These are phyloP conservation scores for Coriolopsis trogii DNA, from an alignment of 1,284 basidiomycete species.

Conservation along the genomic window DNA sequence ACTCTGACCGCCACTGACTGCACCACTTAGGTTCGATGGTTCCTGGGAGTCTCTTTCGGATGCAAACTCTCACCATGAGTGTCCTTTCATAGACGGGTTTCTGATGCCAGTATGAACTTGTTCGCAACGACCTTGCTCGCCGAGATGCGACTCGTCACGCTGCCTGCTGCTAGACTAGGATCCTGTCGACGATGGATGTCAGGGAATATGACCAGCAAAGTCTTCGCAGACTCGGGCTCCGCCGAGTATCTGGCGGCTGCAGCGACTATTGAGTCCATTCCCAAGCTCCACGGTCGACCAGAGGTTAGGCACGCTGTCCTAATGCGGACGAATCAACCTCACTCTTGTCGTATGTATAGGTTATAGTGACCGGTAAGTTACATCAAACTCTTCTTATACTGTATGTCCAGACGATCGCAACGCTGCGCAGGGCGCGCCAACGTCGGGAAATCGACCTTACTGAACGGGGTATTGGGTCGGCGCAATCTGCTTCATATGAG, in stretches of 20 bases:
- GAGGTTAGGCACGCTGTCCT: slow-evolving; percentile 41
- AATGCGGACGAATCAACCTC: background rate
- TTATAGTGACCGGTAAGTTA: slow-evolving; percentile 35
- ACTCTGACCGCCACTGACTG: background rate
- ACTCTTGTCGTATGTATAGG: slow-evolving; percentile 19
- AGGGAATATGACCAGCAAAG: slow-evolving; percentile 1
- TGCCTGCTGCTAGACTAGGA: too few relatives aligned
- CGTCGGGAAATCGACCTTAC: slow-evolving; percentile 72
- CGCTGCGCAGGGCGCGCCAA: slow-evolving; percentile 63
- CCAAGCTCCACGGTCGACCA: slow-evolving; percentile 47
- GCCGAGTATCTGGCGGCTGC: slow-evolving; percentile 53
- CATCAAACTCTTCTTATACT: background rate
- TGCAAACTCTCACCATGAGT: background rate
- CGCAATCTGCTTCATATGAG: slow-evolving; percentile 61
- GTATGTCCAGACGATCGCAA: too few relatives aligned
- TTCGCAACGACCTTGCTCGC: too few relatives aligned
- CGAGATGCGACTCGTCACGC: too few relatives aligned
- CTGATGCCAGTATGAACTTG: background rate
- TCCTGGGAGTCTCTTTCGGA: background rate
- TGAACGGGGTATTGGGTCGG: slow-evolving; percentile 68
- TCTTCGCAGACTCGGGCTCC: slow-evolving; percentile 41
- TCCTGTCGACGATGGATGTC: slow-evolving; percentile 17
- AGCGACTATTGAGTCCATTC: slow-evolving; percentile 42
- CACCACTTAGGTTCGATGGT: background rate
- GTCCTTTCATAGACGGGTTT: background rate